Conservation (phyloP, 148 eudicot species). For the Agrostemma githago region DNA sequence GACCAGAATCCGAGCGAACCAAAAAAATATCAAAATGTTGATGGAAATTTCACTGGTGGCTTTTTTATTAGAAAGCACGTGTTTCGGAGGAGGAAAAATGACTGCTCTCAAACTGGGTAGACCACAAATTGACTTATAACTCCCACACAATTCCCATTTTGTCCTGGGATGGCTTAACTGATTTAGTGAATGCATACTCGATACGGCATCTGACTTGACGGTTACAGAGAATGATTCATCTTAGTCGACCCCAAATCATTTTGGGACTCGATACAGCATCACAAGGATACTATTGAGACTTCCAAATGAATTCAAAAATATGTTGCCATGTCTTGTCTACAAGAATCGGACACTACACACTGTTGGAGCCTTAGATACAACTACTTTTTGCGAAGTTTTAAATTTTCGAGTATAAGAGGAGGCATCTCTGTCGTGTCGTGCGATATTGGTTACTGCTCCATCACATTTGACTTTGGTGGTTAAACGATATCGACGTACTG, state of each 20-base stretch:
- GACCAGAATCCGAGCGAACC: background rate
- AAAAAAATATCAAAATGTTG: background rate
- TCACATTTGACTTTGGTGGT: background rate
- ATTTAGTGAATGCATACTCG: background rate
- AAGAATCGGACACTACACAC: too few species aligned
- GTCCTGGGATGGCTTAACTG: background rate
- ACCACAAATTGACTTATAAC: background rate
- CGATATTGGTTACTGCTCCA: background rate
- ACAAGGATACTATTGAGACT: background rate
- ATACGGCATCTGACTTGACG: background rate
- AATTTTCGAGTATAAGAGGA: too few species aligned
- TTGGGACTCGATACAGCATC: constrained; percentile 1
- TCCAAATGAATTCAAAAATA: background rate
- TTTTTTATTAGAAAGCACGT: constrained; percentile 1
- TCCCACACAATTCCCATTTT: background rate
- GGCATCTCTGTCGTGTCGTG: too few species aligned
- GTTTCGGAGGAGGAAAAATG: background rate
- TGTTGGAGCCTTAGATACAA: too few species aligned
- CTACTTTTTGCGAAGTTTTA: too few species aligned
- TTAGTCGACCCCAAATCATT: too few species aligned
- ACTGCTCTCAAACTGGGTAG: background rate
- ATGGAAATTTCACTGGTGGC: background rate
- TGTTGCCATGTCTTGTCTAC: too few species aligned
- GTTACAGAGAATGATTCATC: too few species aligned
- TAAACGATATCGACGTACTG: background rate